A percentile compares a stretch with the other conserved stretches of the same genome.
Conservation (phyloP, 768 basidiomycete genomes). For the Lactarius sp. region DNA sequence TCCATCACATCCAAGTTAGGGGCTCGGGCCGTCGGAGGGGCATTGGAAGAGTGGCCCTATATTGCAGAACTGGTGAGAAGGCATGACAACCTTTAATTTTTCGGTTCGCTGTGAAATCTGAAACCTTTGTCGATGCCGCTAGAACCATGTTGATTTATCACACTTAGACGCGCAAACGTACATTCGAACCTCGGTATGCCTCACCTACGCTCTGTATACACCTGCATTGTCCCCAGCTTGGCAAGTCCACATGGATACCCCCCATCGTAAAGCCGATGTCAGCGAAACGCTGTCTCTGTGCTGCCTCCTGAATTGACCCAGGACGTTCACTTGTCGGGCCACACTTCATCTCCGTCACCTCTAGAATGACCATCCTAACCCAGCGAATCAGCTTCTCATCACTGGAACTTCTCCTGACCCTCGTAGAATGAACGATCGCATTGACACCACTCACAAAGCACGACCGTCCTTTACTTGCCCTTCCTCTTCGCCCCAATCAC, state of each 20-base stretch:
- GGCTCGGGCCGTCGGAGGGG: not conserved
- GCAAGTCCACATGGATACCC: not conserved
- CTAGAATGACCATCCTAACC: not conserved
- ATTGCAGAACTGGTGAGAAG: slow-evolving; percentile 9
- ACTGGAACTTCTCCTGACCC: not conserved
- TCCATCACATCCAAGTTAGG: too few relatives aligned
- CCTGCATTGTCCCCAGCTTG: not conserved
- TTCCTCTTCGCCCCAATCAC: not conserved
- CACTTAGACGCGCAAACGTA: not conserved
- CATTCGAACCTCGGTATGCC: not conserved
- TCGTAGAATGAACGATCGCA: not conserved
- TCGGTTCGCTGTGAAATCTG: not conserved
- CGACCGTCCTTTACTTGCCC: not conserved
- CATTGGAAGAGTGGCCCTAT: slow-evolving; percentile 21
- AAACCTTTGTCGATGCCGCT: not conserved
- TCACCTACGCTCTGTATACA: not conserved
- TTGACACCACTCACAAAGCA: not conserved
- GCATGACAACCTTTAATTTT: not conserved
- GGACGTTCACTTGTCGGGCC: not conserved
- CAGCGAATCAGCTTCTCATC: not conserved
- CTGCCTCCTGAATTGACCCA: not conserved
- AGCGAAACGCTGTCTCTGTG: not conserved
- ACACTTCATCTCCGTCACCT: not conserved
- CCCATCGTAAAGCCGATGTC: slow-evolving; percentile 6
- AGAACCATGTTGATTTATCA: not conserved